A percentile compares a stretch with the other conserved stretches of the same genome.
These are phyloP conservation scores for Bonia amplexicaulis DNA, from an alignment of 176 grass and related monocot genomes.

Conservation along the genomic window DNA sequence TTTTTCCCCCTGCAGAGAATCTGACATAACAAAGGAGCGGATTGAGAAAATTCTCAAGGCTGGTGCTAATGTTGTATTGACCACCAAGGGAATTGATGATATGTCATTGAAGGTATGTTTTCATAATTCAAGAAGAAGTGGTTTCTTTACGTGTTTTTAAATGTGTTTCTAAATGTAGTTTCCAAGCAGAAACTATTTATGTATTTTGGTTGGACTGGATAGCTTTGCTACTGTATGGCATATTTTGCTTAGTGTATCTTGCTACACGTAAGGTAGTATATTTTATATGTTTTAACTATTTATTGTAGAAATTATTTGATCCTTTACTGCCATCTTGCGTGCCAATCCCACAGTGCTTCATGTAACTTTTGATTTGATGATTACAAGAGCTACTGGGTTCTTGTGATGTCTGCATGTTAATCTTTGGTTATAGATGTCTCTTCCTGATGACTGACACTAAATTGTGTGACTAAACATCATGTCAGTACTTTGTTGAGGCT, in stretches of 20 bases:
- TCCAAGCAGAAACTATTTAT: neutral
- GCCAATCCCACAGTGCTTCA: neutral
- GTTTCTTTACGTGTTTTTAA: neutral
- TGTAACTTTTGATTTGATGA: neutral
- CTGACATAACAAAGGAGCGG: conserved; percentile 87
- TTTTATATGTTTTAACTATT: neutral
- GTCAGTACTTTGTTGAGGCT: conserved; percentile 90
- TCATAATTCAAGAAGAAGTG: neutral
- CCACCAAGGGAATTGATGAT: conserved; percentile 96
- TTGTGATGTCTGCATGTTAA: neutral
- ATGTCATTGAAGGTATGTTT: conserved; percentile 82
- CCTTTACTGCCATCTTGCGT: neutral
- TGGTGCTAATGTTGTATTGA: conserved; percentile 85
- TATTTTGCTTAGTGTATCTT: neutral
- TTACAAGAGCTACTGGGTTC: neutral
- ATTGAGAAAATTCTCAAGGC: conserved; percentile 83
- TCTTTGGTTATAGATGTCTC: neutral
- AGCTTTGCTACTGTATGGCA: neutral
- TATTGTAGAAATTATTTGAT: neutral
- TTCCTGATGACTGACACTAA: neutral
- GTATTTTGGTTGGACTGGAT: neutral
- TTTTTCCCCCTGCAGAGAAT: conserved; percentile 44
- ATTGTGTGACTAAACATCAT: neutral
- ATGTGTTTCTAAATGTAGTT: neutral
- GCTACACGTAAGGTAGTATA: neutral